Conservation (phyloP, 495 filamentous ascomycete species). For the Trichocladium uniseriatum region DNA sequence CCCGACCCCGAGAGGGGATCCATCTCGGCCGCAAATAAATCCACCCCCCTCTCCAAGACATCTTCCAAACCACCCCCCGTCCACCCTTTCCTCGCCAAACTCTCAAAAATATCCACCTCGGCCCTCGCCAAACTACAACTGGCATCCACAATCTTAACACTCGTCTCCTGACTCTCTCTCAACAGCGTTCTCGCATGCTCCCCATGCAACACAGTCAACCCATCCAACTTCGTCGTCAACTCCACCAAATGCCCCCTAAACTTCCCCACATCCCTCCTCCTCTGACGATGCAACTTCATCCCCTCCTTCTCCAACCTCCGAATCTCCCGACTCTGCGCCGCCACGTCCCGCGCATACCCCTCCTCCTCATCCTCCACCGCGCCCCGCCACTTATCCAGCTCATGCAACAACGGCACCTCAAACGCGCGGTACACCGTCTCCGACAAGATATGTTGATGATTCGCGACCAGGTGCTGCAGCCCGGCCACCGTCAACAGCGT, state of each 20-base stretch:
- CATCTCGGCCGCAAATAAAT: slow-evolving; percentile 48
- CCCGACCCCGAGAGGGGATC: slow-evolving; percentile 16
- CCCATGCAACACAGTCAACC: slow-evolving; percentile 49
- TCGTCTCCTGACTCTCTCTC: slow-evolving; percentile 50
- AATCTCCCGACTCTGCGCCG: slow-evolving; percentile 44
- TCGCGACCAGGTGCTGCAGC: slow-evolving; percentile 55
- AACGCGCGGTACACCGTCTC: slow-evolving; percentile 57
- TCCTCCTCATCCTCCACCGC: slow-evolving; percentile 52
- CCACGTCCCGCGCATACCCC: slow-evolving; percentile 43
- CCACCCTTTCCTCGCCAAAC: slow-evolving; percentile 55
- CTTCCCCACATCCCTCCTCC: slow-evolving; percentile 42
- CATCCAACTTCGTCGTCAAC: slow-evolving; percentile 51
- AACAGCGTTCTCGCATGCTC: slow-evolving; percentile 46
- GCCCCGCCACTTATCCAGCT: slow-evolving; percentile 51
- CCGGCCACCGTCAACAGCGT: slow-evolving; percentile 48
- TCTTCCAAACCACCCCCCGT: slow-evolving; percentile 54
- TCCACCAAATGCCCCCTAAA: slow-evolving; percentile 48
- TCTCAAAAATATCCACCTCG: slow-evolving; percentile 58
- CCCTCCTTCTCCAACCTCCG: slow-evolving; percentile 51
- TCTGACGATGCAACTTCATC: slow-evolving; percentile 46
- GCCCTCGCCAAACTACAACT: slow-evolving; percentile 51
- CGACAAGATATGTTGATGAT: slow-evolving; percentile 54
- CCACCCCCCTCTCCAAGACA: slow-evolving; percentile 48
- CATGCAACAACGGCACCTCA: slow-evolving; percentile 55
- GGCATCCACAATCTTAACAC: slow-evolving; percentile 47